Base-by-base conservation (phyloP, 2,329 filamentous ascomycete genomes). In the Aureobasidium sp. region DNA sequence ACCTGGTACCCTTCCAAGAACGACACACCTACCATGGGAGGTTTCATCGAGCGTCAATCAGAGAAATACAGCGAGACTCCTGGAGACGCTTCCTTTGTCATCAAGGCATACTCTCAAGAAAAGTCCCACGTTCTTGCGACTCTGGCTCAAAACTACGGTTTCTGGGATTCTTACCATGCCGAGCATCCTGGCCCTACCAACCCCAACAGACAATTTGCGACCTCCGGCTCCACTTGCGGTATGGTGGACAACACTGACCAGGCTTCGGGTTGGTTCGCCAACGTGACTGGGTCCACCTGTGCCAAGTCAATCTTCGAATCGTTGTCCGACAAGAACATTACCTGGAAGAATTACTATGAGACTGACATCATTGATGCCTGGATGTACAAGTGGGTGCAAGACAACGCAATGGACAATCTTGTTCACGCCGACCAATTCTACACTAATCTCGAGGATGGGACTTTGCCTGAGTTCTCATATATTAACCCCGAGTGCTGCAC, bases 261-360 rank as follows among this genome's bases (percentile, higher is more conserved):
- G 51, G 64, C 73, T 3, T 66, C 71, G 8, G 73, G 67, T 25
- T 66, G 61, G 62, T 66, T 61, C 27, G 71, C 69, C 41, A 73
- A 76, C 64, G 69, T 71, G 25, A 73, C 73, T 9, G 74, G 72
- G 7, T 70, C 70, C 9, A 70, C 68, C 7, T 73, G 71, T 61
- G 71, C 72, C 2, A 70, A 67, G 0, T 75, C 75, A 3, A 71
- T 77, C 64, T 76, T 76, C 49, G 72, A 77, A 62, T 67, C 72
- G 6, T 66, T 75, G 53, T 71, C 67, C 55, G 71, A 72, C 9
- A 72, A 72, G 51, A 69, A 70, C 41, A 71, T 76, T 48, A 70
- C 65, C 27, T 76, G 73, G 74, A 75, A 75, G 67, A 76, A 76
- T 70, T 76, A 76, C 66, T 76, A 76, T 65, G 73, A 75, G 62